Evolutionary conservation across 768 basidiomycete species (phyloP).

Genomic region (Kondoa subrosea): DNA sequence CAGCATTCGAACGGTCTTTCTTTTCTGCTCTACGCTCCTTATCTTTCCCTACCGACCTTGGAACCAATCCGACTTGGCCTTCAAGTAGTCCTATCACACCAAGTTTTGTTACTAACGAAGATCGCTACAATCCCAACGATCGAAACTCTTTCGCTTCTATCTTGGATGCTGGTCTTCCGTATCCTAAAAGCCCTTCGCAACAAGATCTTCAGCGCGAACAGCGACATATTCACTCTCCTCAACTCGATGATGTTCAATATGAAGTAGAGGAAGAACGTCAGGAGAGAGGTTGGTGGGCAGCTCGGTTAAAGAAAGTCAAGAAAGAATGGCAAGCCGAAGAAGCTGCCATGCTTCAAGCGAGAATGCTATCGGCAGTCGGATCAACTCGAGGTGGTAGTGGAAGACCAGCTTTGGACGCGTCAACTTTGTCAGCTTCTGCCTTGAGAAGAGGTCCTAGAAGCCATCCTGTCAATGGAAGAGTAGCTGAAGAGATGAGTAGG

Average conservation of each 20-base stretch:
- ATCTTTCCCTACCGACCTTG: conserved; percentile 32
- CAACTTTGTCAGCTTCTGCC: neutral
- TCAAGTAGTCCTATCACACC: neutral
- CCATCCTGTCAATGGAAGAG: neutral
- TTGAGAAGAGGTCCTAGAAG: neutral
- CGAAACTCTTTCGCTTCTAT: conserved; percentile 35
- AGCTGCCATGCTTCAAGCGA: neutral
- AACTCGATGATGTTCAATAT: neutral
- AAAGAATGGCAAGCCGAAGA: conserved; percentile 20
- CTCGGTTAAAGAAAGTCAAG: conserved; percentile 46
- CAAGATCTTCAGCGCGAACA: conserved; percentile 36
- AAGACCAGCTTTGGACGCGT: neutral
- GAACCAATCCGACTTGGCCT: neutral
- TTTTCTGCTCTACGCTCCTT: conserved; percentile 39
- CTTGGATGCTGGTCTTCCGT: conserved; percentile 39
- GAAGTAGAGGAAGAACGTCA: conserved; percentile 42
- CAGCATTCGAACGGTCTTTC: conserved; percentile 43
- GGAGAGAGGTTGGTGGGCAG: conserved; percentile 57
- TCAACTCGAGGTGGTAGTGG: neutral
- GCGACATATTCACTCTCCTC: conserved; percentile 23
- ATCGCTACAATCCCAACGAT: conserved; percentile 29
- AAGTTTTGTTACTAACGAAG: neutral
- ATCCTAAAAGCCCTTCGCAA: conserved; percentile 58
- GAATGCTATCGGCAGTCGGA: neutral
- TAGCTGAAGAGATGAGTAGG: neutral